These are phyloP conservation scores for Sungouiozyma intestinalis DNA, from an alignment of 805 yeast species.

Conservation along the genomic window DNA sequence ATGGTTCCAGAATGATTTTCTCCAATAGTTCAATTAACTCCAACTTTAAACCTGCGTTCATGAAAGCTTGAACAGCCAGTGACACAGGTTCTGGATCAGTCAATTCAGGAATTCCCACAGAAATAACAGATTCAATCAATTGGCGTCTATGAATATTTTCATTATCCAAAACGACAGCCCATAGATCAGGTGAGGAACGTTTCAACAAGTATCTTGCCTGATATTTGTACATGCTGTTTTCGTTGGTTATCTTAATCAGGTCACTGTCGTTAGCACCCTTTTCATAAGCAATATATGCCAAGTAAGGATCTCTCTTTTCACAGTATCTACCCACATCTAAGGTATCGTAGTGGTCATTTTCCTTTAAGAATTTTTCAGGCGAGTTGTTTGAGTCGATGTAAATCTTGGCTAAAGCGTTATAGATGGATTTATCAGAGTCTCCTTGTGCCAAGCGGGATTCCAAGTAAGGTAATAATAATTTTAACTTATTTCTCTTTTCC, in stretches of 20 bases:
- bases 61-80: constrained; percentile 86
- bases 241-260: constrained; percentile 84
- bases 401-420: constrained; percentile 91
- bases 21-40: constrained; percentile 92
- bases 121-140: constrained; percentile 86
- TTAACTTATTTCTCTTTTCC: constrained; percentile 90
- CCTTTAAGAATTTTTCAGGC: constrained; percentile 92
- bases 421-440: constrained; percentile 81
- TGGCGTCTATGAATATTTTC: constrained; percentile 85
- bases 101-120: constrained; percentile 91
- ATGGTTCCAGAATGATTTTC: constrained; percentile 92
- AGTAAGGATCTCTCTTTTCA: constrained; percentile 97
- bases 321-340: constrained; percentile 94
- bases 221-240: constrained; percentile 95
- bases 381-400: constrained; percentile 96
- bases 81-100: constrained; percentile 91
- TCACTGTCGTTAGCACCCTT: constrained; percentile 90
- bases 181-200: constrained; percentile 76
- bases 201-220: constrained; percentile 92
- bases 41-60: constrained; percentile 86
- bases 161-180: constrained; percentile 66
- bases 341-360: constrained; percentile 85
- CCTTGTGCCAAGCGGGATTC: constrained; percentile 82
- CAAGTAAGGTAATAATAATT: constrained; percentile 82
- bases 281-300: constrained; percentile 95